Evolutionary conservation across 768 basidiomycete genomes (phyloP).

Genomic region (Trametes coccinea): DNA sequence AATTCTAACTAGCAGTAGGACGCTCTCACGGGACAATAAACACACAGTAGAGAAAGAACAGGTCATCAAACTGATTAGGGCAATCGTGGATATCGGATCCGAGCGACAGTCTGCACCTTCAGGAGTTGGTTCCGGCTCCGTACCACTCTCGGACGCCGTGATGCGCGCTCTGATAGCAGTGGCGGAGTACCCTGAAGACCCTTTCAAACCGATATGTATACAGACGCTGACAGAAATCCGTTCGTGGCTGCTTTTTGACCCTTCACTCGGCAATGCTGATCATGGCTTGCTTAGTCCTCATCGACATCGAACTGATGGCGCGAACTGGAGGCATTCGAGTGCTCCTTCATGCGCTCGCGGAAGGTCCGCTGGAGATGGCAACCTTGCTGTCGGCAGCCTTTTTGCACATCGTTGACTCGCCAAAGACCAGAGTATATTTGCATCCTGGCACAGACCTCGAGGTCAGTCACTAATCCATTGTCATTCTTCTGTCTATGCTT

Average conservation of each 20-base stretch:
- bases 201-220: conserved; percentile 77
- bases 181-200: conserved; percentile 91
- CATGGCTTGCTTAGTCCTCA: conserved; percentile 59
- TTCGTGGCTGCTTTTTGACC: conserved; percentile 32
- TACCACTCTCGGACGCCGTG: conserved; percentile 71
- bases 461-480: conserved; percentile 43
- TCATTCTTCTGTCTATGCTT: background rate
- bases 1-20: conserved; percentile 43
- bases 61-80: conserved; percentile 84
- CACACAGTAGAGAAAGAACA: conserved; percentile 88
- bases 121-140: conserved; percentile 41
- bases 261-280: background rate
- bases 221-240: conserved; percentile 90
- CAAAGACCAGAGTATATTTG: conserved; percentile 75
- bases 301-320: conserved; percentile 82
- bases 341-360: conserved; percentile 83
- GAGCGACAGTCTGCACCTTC: conserved; percentile 49
- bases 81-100: conserved; percentile 76
- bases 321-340: conserved; percentile 84
- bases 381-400: conserved; percentile 80
- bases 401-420: conserved; percentile 81
- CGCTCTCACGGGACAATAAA: conserved; percentile 83
- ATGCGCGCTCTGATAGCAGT: conserved; percentile 91
- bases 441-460: conserved; percentile 86
- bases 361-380: conserved; percentile 82